Percentiles rank a stretch among this genome's conserved stretches.
phyloP scores from a whole-genome alignment of 768 basidiomycete species.

The Boletus vermiculosoides region DNA sequence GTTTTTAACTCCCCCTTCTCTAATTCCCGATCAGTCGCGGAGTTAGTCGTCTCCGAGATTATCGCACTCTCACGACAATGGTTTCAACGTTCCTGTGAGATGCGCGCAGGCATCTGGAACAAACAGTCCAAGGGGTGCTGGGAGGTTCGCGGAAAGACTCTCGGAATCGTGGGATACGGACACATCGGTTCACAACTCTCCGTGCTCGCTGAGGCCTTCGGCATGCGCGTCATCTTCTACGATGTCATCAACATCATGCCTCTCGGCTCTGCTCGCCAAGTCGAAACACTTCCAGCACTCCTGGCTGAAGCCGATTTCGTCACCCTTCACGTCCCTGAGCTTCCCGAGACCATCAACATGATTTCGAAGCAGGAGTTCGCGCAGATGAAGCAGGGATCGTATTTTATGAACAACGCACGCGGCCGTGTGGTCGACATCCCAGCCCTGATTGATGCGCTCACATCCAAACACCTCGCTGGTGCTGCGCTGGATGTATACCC shows the following conservation, averaged over 20 bases:
- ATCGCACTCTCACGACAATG: constrained; percentile 93
- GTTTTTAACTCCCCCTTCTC: constrained; percentile 99
- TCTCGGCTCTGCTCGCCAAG: constrained; percentile 88
- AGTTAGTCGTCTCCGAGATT: constrained; percentile 93
- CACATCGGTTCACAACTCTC: constrained; percentile 98
- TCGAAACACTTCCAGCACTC: constrained; percentile 73
- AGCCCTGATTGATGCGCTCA: constrained; percentile 76
- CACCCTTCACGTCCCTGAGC: constrained; percentile 94
- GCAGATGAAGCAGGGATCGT: constrained; percentile 93
- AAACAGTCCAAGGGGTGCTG: constrained; percentile 98
- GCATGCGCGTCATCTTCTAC: constrained; percentile 93
- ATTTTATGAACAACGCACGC: constrained; percentile 97
- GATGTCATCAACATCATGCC: constrained; percentile 98
- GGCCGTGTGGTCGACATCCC: constrained; percentile 95
- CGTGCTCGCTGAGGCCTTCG: constrained; percentile 94
- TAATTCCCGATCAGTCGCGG: constrained; percentile 98
- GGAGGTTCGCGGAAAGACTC: constrained; percentile 96
- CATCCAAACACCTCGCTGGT: constrained; percentile 85
- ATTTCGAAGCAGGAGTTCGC: constrained; percentile 73
- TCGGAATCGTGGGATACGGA: constrained; percentile 97
- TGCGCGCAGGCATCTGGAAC: constrained; percentile 93
- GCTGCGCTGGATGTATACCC: constrained; percentile 94
- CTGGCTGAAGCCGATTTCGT: constrained; percentile 87
- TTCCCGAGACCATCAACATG: constrained; percentile 94
- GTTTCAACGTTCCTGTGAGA: constrained; percentile 83